Evolutionary conservation across 768 basidiomycete species (phyloP).

Genomic region (Tephrocybe sp.): DNA sequence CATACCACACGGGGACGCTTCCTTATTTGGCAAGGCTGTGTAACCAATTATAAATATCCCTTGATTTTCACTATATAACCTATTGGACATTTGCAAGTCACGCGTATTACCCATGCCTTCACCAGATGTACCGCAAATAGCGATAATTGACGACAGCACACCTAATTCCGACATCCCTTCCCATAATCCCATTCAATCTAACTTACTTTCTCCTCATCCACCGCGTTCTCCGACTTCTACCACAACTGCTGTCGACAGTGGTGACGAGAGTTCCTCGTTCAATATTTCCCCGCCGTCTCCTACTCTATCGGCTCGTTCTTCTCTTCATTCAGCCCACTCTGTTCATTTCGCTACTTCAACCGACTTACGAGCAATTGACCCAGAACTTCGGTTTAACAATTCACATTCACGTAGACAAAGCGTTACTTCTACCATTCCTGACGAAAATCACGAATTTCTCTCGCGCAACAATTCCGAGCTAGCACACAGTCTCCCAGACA

Average conservation of each 20-base stretch:
- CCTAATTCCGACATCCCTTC: too few relatives aligned
- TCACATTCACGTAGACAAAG: conserved; percentile 55
- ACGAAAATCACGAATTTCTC: conserved; percentile 26
- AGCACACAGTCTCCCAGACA: conserved; percentile 35
- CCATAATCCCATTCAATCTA: neutral
- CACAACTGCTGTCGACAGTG: conserved; percentile 25
- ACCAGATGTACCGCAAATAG: too few relatives aligned
- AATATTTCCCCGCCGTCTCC: conserved; percentile 64
- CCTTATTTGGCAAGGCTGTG: too few relatives aligned
- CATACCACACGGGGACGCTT: too few relatives aligned
- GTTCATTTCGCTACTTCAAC: conserved; percentile 54
- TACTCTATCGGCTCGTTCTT: conserved; percentile 66
- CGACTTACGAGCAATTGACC: conserved; percentile 66
- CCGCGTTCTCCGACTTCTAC: conserved; percentile 26
- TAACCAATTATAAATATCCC: too few relatives aligned
- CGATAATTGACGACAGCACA: too few relatives aligned
- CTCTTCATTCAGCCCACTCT: conserved; percentile 25
- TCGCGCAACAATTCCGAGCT: conserved; percentile 17
- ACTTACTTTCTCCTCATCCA: conserved; percentile 25
- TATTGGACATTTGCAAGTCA: too few relatives aligned
- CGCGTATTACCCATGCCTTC: too few relatives aligned
- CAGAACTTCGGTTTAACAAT: conserved; percentile 31
- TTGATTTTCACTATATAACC: too few relatives aligned
- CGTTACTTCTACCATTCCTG: conserved; percentile 50
- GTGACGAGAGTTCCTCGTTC: conserved; percentile 35